Percentiles rank a stretch among this genome's conserved stretches.
phyloP scores from a whole-genome alignment of 352 stramenopile genomes.

The Pythium aphanidermatum region DNA sequence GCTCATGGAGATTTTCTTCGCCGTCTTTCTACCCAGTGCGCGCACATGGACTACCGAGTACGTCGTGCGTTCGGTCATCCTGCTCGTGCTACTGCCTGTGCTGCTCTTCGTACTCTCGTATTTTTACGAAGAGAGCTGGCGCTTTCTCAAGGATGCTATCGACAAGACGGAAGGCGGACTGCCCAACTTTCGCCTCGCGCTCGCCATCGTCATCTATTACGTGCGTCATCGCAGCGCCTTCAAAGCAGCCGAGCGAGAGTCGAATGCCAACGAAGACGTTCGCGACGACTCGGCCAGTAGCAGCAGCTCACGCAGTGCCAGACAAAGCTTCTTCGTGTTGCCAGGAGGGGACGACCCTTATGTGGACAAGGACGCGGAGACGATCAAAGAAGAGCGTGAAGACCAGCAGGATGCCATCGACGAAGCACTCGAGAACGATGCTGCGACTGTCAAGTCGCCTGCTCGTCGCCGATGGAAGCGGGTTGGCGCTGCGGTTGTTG shows the following conservation, averaged over 20 bases:
- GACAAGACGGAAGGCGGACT: constrained; percentile 65
- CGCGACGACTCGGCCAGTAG: not conserved
- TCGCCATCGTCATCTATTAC: constrained; percentile 77
- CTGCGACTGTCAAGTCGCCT: too few relatives aligned
- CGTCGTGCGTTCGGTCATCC: constrained; percentile 41
- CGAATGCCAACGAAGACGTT: not conserved
- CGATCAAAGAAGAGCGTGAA: constrained; percentile 18
- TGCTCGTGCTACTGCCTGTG: constrained; percentile 52
- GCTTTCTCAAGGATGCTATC: constrained; percentile 66
- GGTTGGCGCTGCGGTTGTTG: constrained; percentile 42
- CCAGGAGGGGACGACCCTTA: constrained; percentile 46
- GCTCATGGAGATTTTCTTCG: constrained; percentile 85
- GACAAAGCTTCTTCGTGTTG: too few relatives aligned
- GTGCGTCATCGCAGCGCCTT: constrained; percentile 62
- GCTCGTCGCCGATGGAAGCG: constrained; percentile 47
- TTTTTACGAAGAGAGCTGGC: constrained; percentile 64
- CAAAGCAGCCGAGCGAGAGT: constrained; percentile 8
- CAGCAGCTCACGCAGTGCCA: too few relatives aligned
- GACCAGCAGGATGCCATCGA: not conserved
- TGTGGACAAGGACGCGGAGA: constrained; percentile 47
- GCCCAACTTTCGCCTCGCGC: constrained; percentile 69
- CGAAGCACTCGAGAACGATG: not conserved
- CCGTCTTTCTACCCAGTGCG: constrained; percentile 72
- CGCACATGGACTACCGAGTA: constrained; percentile 63
- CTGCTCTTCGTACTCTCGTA: constrained; percentile 77